Evolutionary conservation across 345 rosid genomes (phyloP).

Genomic region (Cardamine occulta): DNA sequence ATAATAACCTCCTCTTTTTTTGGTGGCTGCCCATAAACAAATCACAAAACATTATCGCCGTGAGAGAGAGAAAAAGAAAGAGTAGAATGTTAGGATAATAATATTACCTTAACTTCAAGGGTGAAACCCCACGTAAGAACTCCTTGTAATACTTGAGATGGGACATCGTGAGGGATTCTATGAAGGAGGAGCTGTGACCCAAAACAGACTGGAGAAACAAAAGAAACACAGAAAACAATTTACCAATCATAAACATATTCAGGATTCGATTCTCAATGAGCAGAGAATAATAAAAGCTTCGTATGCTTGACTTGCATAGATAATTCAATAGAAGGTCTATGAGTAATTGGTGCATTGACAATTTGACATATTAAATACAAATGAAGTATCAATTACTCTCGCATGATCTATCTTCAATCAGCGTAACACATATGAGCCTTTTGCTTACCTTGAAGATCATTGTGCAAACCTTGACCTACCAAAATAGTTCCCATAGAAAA

Average conservation of each 20-base stretch:
- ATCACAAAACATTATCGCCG: constrained; percentile 14
- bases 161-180: constrained; percentile 59
- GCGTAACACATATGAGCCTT: constrained; percentile 10
- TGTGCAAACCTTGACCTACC: constrained; percentile 82
- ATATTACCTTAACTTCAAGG: constrained; percentile 62
- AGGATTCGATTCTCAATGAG: neutral
- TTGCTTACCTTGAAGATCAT: constrained; percentile 72
- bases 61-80: neutral
- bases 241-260: neutral
- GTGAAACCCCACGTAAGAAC: constrained; percentile 54
- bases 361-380: constrained; percentile 56
- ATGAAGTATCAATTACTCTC: constrained; percentile 81
- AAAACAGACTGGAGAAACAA: constrained; percentile 59
- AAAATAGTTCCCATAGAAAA: constrained; percentile 66
- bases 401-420: constrained; percentile 78
- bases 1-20: constrained; percentile 56
- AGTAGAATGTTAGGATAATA: neutral
- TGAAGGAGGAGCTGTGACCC: constrained; percentile 69
- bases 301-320: constrained; percentile 72
- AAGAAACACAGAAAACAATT: neutral
- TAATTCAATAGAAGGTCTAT: constrained; percentile 69
- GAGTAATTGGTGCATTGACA: constrained; percentile 31
- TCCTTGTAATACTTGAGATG: constrained; percentile 50
- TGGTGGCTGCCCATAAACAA: constrained; percentile 53
- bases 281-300: neutral